phyloP scores from a whole-genome alignment of 148 eudicot genomes.

The Simmondsia chinensis region DNA sequence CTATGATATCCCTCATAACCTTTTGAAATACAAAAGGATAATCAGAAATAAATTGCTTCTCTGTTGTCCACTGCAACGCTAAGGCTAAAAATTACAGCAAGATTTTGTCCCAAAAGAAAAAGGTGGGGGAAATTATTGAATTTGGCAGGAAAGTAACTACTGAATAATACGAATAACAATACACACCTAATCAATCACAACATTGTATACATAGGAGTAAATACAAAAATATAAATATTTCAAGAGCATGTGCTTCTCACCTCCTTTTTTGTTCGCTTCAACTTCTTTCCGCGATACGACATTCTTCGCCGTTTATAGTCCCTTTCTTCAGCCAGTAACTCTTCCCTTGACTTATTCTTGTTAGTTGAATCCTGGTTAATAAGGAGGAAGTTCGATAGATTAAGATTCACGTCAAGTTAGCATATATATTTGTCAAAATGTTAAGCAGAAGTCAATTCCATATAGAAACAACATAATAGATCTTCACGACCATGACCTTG shows the following conservation, averaged over 20 bases:
- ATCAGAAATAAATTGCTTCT: neutral
- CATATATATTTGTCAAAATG: no score
- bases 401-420: no score
- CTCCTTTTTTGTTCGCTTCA: slow-evolving; percentile 72
- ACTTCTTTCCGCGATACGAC: slow-evolving; percentile 97
- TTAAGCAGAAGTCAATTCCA: no score
- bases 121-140: neutral
- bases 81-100: no score
- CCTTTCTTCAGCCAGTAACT: slow-evolving; percentile 95
- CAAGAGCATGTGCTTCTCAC: slow-evolving; percentile 18
- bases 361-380: slow-evolving; percentile 38
- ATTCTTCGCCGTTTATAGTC: slow-evolving; percentile 94
- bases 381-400: neutral
- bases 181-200: no score
- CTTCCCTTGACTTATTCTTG: slow-evolving; percentile 65
- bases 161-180: no score
- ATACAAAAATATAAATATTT: neutral
- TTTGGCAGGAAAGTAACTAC: no score
- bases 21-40: slow-evolving; percentile 9
- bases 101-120: neutral
- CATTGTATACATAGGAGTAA: no score
- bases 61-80: no score
- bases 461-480: no score
- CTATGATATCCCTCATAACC: slow-evolving; percentile 92
- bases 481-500: no score